Percentiles rank a stretch among this genome's conserved stretches.
These are phyloP conservation scores for Suillus lakei DNA, from an alignment of 768 basidiomycete species.

Conservation along the genomic window DNA sequence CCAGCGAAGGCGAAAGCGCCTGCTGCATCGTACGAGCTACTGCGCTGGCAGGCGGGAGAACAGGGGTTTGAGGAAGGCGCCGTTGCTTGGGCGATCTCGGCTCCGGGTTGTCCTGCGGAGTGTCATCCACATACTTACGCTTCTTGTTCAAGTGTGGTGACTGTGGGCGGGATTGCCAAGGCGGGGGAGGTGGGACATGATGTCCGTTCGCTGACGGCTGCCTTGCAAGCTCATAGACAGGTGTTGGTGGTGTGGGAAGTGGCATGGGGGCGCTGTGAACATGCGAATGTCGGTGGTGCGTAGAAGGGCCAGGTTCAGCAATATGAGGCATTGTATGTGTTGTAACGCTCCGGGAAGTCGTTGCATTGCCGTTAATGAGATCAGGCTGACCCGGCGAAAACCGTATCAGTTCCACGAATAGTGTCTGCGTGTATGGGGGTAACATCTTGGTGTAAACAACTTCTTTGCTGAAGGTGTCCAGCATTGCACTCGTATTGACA, in stretches of 20 bases:
- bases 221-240: conserved; percentile 36
- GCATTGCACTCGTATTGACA: conserved; percentile 74
- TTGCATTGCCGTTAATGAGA: conserved; percentile 18
- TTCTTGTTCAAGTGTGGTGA: conserved; percentile 40
- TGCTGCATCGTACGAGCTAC: conserved; percentile 38
- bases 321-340: conserved; percentile 24
- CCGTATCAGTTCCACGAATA: conserved; percentile 75
- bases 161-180: conserved; percentile 25
- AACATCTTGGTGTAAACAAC: conserved; percentile 71
- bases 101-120: conserved; percentile 21
- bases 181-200: conserved; percentile 39
- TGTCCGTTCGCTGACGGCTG: conserved; percentile 38
- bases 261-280: conserved; percentile 35
- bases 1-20: conserved; percentile 38
- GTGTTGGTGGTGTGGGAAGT: conserved; percentile 38
- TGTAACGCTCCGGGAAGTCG: conserved; percentile 20
- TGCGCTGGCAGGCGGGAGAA: conserved; percentile 27
- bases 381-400: conserved; percentile 41
- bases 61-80: conserved; percentile 39
- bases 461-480: conserved; percentile 74
- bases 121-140: conserved; percentile 40
- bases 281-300: conserved; percentile 32
- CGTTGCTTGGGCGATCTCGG: conserved; percentile 39
- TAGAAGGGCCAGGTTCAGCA: conserved; percentile 34
- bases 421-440: conserved; percentile 64